Percentiles rank a stretch among this genome's conserved stretches.
Evolutionary conservation across 176 grass and related monocot species (phyloP).

Genomic region (Musa beccarii): DNA sequence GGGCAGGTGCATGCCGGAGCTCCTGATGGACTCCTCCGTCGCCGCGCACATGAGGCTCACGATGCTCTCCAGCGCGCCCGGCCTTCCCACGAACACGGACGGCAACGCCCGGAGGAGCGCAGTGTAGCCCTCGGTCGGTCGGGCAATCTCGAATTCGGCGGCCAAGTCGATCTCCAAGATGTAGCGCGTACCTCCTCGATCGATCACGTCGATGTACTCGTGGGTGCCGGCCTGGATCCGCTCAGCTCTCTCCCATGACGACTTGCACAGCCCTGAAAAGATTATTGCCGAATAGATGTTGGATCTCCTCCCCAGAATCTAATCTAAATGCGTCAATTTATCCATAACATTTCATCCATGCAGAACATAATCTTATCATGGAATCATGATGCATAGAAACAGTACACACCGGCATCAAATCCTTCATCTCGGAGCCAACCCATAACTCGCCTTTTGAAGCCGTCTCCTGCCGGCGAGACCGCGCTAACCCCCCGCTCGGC

Average conservation of each 20-base stretch:
- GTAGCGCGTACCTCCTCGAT: conserved; percentile 23
- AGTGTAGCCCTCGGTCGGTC: conserved; percentile 45
- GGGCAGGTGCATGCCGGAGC: conserved; percentile 58
- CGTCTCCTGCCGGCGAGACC: conserved; percentile 14
- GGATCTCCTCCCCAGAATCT: too few relatives aligned
- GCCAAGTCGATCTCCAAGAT: conserved; percentile 56
- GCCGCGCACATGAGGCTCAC: conserved; percentile 60
- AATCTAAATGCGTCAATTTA: too few relatives aligned
- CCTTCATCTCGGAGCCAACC: conserved; percentile 34
- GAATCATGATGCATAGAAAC: neutral
- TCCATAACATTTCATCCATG: too few relatives aligned
- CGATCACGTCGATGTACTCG: conserved; percentile 56
- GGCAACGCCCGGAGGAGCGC: conserved; percentile 38
- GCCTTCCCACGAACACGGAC: conserved; percentile 32
- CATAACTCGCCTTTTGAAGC: conserved; percentile 25
- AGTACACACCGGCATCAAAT: conserved; percentile 45
- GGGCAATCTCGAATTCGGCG: conserved; percentile 62
- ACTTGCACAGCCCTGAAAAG: conserved; percentile 54
- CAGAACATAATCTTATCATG: neutral
- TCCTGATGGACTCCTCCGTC: conserved; percentile 49
- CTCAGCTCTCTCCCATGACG: conserved; percentile 42
- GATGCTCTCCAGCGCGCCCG: conserved; percentile 30
- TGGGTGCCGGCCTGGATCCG: conserved; percentile 27
- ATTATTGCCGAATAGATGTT: too few relatives aligned
- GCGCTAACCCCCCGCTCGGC: conserved; percentile 40